Percentiles rank a stretch among this genome's conserved stretches.
Conservation (phyloP, 495 filamentous ascomycete species). For the Penicillium antarcticum region DNA sequence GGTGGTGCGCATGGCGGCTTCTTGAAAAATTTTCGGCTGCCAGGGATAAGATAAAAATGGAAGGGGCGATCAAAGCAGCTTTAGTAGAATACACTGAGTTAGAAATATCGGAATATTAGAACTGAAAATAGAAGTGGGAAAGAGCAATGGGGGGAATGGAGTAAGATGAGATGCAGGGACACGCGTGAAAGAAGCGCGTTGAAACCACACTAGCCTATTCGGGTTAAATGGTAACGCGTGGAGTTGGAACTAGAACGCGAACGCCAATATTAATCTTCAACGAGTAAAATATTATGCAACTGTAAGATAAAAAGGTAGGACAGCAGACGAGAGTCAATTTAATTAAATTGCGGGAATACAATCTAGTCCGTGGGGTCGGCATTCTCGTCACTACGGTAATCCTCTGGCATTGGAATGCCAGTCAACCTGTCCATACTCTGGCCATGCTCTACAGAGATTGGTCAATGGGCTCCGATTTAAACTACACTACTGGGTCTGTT, state of each 20-base stretch:
- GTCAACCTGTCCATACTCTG: not conserved
- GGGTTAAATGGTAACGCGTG: slow-evolving; percentile 10
- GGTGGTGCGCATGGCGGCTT: slow-evolving; percentile 35
- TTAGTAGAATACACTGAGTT: slow-evolving; percentile 18
- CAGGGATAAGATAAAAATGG: slow-evolving; percentile 3
- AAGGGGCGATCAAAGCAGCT: slow-evolving; percentile 23
- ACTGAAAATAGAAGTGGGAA: slow-evolving; percentile 10
- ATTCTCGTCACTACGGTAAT: slow-evolving; percentile 36
- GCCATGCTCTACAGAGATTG: not conserved
- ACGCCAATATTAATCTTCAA: not conserved
- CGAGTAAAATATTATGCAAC: not conserved
- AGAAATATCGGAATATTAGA: slow-evolving; percentile 20
- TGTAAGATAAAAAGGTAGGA: not conserved
- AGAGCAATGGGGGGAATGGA: slow-evolving; percentile 4
- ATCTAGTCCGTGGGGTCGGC: not conserved
- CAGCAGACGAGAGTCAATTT: not conserved
- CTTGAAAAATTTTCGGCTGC: slow-evolving; percentile 18
- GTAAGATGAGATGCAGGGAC: slow-evolving; percentile 2
- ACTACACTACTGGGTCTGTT: not conserved
- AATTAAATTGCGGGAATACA: not conserved
- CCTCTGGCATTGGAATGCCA: slow-evolving; percentile 24
- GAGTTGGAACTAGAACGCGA: not conserved
- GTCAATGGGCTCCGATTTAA: not conserved
- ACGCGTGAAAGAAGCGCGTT: slow-evolving; percentile 21
- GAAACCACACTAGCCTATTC: slow-evolving; percentile 10